A percentile compares a stretch with the other conserved stretches of the same genome.
Evolutionary conservation across 441 rosid genomes (phyloP).

Genomic region (Bruguiera hainesii): DNA sequence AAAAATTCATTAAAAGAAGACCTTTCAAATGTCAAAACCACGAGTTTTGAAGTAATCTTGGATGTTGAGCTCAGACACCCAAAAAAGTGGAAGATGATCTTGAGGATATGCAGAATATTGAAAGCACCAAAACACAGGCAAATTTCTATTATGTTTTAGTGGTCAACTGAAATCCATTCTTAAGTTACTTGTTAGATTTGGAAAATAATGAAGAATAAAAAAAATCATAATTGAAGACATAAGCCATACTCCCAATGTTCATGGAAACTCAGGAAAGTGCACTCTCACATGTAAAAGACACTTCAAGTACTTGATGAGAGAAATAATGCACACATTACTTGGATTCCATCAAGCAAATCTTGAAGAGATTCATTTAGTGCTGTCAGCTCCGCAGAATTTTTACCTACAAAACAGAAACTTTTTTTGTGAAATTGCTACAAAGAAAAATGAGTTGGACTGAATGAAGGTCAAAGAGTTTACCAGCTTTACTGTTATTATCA

Average conservation of each 20-base stretch:
- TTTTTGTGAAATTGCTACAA: neutral
- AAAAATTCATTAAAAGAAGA: slow-evolving; percentile 28
- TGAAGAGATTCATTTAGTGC: slow-evolving; percentile 92
- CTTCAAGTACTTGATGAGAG: neutral
- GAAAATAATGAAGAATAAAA: neutral
- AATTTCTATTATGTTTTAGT: too few relatives aligned
- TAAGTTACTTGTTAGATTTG: neutral
- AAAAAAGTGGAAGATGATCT: too few relatives aligned
- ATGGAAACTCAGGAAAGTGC: neutral
- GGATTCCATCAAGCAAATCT: slow-evolving; percentile 97
- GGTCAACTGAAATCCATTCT: too few relatives aligned
- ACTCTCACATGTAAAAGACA: neutral
- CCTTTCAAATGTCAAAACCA: slow-evolving; percentile 18
- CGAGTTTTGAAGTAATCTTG: slow-evolving; percentile 12
- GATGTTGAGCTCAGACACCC: neutral
- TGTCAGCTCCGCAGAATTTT: slow-evolving; percentile 41
- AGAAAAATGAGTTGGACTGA: slow-evolving; percentile 16
- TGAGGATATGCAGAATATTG: too few relatives aligned
- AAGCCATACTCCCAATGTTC: neutral
- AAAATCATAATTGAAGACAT: neutral
- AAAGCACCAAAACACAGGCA: too few relatives aligned
- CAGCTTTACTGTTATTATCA: slow-evolving; percentile 72
- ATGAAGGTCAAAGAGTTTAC: slow-evolving; percentile 34
- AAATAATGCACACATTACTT: slow-evolving; percentile 41
- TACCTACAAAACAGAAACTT: slow-evolving; percentile 44